phyloP scores from a whole-genome alignment of 306 rosid genomes.

The Quercus agrifolia region DNA sequence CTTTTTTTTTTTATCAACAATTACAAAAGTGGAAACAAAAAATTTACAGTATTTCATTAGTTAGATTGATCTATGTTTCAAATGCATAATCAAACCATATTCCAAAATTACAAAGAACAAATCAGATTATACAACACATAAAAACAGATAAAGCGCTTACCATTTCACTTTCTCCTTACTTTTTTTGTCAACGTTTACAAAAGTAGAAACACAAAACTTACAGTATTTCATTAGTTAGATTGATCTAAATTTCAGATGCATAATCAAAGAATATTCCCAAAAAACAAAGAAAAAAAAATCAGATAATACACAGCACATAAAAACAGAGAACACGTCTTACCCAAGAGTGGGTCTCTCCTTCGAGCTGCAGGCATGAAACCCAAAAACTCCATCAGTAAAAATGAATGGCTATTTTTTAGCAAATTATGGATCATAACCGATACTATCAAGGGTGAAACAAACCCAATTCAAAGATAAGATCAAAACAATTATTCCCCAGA shows the following conservation, averaged over 20 bases:
- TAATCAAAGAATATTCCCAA: too few relatives aligned
- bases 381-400: neutral
- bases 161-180: slow-evolving; percentile 8
- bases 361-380: slow-evolving; percentile 65
- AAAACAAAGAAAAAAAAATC: neutral
- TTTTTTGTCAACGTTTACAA: neutral
- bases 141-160: slow-evolving; percentile 36
- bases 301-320: neutral
- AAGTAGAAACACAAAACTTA: neutral
- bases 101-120: neutral
- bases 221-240: neutral
- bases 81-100: neutral
- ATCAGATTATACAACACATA: neutral
- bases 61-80: neutral
- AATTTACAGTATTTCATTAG: neutral
- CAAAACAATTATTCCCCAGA: neutral
- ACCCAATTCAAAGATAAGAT: neutral
- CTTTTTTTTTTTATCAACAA: neutral
- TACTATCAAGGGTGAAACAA: neutral
- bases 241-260: neutral
- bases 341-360: slow-evolving; percentile 99
- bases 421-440: neutral
- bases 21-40: neutral
- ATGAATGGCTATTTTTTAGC: neutral
- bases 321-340: slow-evolving; percentile 37